Evolutionary conservation across 2,329 filamentous ascomycete genomes (phyloP).

Genomic region (Diaporthe sp.): DNA sequence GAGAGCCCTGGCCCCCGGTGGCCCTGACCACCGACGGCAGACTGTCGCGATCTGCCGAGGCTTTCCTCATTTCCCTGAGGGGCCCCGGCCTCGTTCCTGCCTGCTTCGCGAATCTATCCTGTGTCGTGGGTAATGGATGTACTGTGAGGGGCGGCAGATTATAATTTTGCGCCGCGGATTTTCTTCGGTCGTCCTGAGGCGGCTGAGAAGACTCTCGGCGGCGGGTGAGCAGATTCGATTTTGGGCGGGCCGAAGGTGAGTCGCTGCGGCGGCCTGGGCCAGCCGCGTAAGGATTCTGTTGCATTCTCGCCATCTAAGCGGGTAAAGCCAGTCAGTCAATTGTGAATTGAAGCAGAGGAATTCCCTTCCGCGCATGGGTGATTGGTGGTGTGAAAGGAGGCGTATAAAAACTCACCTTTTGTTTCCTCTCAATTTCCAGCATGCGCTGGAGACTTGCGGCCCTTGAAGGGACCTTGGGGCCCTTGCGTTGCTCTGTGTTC

Average conservation of each 20-base stretch:
- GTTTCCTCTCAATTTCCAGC: conserved; percentile 71
- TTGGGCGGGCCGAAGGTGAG: conserved; percentile 38
- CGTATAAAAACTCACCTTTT: conserved; percentile 62
- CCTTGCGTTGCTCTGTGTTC: conserved; percentile 36
- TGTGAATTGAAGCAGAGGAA: conserved; percentile 30
- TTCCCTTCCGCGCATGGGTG: background rate
- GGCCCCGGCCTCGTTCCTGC: conserved; percentile 5
- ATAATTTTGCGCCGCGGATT: conserved; percentile 17
- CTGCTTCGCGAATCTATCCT: conserved; percentile 22
- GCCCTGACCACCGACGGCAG: conserved; percentile 39
- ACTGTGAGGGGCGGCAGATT: conserved; percentile 33
- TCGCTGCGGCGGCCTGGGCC: conserved; percentile 39
- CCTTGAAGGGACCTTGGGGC: conserved; percentile 49
- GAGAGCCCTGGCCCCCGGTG: conserved; percentile 37
- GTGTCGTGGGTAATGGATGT: conserved; percentile 14
- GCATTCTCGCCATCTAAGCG: conserved; percentile 50
- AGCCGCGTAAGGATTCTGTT: conserved; percentile 35
- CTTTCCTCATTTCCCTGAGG: conserved; percentile 44
- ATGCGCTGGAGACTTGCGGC: conserved; percentile 69
- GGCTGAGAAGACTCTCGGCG: conserved; percentile 38
- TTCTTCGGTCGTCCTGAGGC: conserved; percentile 26
- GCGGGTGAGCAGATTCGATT: conserved; percentile 39
- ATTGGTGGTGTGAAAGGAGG: conserved; percentile 28
- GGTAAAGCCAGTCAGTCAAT: conserved; percentile 35
- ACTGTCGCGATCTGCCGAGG: conserved; percentile 37